Base-by-base conservation (phyloP, 2,329 filamentous ascomycete genomes). In the Penicillium hordei region DNA sequence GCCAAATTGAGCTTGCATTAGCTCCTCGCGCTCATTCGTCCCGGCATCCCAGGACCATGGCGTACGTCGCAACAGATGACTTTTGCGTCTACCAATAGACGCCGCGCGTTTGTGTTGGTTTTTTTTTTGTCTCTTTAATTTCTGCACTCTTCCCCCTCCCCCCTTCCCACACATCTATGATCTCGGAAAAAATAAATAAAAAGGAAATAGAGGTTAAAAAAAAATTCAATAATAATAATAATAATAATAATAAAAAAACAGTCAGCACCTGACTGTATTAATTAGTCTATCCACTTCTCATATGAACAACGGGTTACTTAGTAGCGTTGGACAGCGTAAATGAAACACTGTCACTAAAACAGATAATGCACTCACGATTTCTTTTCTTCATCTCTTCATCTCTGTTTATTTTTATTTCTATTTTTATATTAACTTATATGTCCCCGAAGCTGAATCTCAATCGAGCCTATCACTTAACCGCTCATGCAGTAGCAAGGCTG, bases 61-160 rank as follows among this genome's bases (percentile, higher is more conserved):
- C 64, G 52, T 50, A 59, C 57, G 58, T 62, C 50, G 59, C 58
- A 63, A 61, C 65, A 62, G 58, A 53, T 66, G 65, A 66, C 64
- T 59, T 19, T 56, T 55, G 52, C 52, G 46, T 65, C 61, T 59
- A 59, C 65, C 64, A 67, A 66, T 67, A 65, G 64, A 66, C 60
- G 62, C 60, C 31, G 59, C 55, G 62, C 65, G 58, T 65, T 62
- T 58, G 55, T 66, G 65, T 67, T 67, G 65, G 65, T 61, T 66
- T 62, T 63, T 58, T 57, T 55, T 38, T 50, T 51, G 7, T 40
- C 40, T 52, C 43, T 46, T 48, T 48, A 15, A 33, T 21, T 40
- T 40, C 21, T 57, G n/a, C 46, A 48, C 33, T 48, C 31, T 46
- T 42, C 34, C 50, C 40, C 33, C 33, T 2, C 5, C 36, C 36